A percentile compares a stretch with the other conserved stretches of the same genome.
These are phyloP conservation scores for Porcisia deanei DNA, from an alignment of 208 protist genomes.

Conservation along the genomic window DNA sequence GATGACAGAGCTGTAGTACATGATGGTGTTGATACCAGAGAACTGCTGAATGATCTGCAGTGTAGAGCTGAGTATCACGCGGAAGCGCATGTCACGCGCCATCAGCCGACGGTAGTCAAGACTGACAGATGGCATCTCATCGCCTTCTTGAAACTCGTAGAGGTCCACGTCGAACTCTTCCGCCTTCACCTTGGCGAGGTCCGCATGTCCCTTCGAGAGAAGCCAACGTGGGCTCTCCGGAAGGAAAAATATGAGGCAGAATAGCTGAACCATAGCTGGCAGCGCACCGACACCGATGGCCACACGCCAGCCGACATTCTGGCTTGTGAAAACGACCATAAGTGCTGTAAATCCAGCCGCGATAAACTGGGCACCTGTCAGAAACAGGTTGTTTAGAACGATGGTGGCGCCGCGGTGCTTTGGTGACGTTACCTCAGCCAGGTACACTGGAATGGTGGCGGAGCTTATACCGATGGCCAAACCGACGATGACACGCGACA, in stretches of 20 bases:
- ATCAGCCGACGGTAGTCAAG: constrained; percentile 63
- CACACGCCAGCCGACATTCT: constrained; percentile 89
- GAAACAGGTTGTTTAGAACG: constrained; percentile 89
- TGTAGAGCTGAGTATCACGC: constrained; percentile 74
- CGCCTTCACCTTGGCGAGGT: constrained; percentile 52
- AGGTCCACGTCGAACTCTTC: constrained; percentile 69
- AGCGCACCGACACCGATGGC: constrained; percentile 83
- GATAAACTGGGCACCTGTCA: constrained; percentile 88
- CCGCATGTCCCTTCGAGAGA: constrained; percentile 45
- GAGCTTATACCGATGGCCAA: constrained; percentile 87
- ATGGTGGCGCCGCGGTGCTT: constrained; percentile 81
- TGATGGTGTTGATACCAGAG: constrained; percentile 93
- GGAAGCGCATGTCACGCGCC: constrained; percentile 56
- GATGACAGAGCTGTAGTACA: constrained; percentile 94
- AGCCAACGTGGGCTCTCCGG: constrained; percentile 91
- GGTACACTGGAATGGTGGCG: constrained; percentile 91
- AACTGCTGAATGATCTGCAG: constrained; percentile 94
- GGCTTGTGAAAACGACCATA: constrained; percentile 69
- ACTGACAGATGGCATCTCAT: constrained; percentile 42
- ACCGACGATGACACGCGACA: constrained; percentile 85
- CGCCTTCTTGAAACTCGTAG: constrained; percentile 41
- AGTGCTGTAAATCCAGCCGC: constrained; percentile 68
- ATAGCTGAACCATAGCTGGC: constrained; percentile 82
- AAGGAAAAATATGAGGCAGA: constrained; percentile 77
- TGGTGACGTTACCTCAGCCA: constrained; percentile 85